Evolutionary conservation across 2,329 filamentous ascomycete species (phyloP), one percentile per base, ranked within the genome.

Genomic region (Penicillium sp.): DNA sequence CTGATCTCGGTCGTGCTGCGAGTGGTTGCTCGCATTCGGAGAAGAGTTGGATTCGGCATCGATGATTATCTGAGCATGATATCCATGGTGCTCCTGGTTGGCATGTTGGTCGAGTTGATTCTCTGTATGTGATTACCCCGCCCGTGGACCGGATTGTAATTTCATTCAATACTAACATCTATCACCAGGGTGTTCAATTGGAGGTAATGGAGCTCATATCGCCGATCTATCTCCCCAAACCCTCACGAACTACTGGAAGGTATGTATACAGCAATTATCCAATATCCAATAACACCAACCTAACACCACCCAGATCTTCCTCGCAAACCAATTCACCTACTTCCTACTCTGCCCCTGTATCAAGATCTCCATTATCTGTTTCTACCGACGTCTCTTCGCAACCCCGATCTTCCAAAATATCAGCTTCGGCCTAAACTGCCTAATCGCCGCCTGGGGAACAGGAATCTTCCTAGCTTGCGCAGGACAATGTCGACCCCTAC

Each of bases 311-410:
- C 23, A 72, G 69, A 70, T 73, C 59, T 73, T 73, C 64, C 65
- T 73, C 8, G 65, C 70, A 49, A 73, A 73, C 55, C 66, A 72
- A 58, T 73, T 73, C 58, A 70, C 69, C 31, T 73, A 73, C 55
- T 73, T 73, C 59, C 17, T 70, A 12, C 62, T 73, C 39, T 70
- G 69, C 35, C 70, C 70, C 3, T 60, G 61, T 42, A 68, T 71
- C 60, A 73, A 73, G 42, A 70, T 72, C 47, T 72, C 70, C 43
- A 70, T 73, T 51, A 60, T 73, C 53, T 73, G 70, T 60, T 73
- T 73, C 66, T 73, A 73, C 58, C 70, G 70, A 17, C 70, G 70
- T 8, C 55, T 73, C 17, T 73, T 73, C 63, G 64, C 69, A 27
- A 69, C 65, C 13, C 66, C 65, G 13, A 55, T 54, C 39, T 73